These are phyloP conservation scores for Penicillium coffeae DNA, from an alignment of 495 filamentous ascomycete species.

Conservation along the genomic window DNA sequence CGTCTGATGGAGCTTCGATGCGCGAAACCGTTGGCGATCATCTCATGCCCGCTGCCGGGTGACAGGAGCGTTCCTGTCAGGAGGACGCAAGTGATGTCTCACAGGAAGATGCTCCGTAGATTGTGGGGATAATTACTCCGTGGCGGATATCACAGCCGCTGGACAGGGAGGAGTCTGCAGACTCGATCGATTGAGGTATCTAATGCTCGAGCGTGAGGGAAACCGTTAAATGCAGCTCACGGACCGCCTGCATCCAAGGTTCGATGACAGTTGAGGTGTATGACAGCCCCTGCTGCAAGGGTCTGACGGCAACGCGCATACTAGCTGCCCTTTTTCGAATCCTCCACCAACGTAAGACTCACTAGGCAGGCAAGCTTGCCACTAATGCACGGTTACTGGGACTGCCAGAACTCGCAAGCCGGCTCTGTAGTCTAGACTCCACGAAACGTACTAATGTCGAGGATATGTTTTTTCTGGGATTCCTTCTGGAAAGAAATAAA, in stretches of 20 bases:
- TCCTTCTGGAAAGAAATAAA: neutral
- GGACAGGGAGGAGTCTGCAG: too few species aligned
- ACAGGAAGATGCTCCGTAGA: neutral
- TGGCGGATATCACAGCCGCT: too few species aligned
- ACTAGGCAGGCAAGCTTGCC: slow-evolving; percentile 5
- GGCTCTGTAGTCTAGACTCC: slow-evolving; percentile 6
- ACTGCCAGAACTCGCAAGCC: neutral
- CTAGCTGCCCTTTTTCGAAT: neutral
- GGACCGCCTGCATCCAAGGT: slow-evolving; percentile 3
- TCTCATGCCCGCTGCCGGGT: slow-evolving; percentile 13
- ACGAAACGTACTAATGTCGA: neutral
- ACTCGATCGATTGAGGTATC: neutral
- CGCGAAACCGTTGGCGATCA: slow-evolving; percentile 30
- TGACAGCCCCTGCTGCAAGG: slow-evolving; percentile 17
- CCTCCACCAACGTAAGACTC: neutral
- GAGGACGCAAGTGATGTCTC: neutral
- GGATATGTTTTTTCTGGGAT: neutral
- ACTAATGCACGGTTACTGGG: slow-evolving; percentile 3
- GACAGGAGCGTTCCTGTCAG: slow-evolving; percentile 3
- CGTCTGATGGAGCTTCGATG: slow-evolving; percentile 8
- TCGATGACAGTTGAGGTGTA: slow-evolving; percentile 8
- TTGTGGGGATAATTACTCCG: neutral
- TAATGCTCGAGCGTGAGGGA: neutral
- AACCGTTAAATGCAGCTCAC: slow-evolving; percentile 1
- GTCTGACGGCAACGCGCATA: slow-evolving; percentile 6